These are phyloP conservation scores for Tremellales sp. DNA, from an alignment of 1,284 basidiomycete genomes.

Conservation along the genomic window DNA sequence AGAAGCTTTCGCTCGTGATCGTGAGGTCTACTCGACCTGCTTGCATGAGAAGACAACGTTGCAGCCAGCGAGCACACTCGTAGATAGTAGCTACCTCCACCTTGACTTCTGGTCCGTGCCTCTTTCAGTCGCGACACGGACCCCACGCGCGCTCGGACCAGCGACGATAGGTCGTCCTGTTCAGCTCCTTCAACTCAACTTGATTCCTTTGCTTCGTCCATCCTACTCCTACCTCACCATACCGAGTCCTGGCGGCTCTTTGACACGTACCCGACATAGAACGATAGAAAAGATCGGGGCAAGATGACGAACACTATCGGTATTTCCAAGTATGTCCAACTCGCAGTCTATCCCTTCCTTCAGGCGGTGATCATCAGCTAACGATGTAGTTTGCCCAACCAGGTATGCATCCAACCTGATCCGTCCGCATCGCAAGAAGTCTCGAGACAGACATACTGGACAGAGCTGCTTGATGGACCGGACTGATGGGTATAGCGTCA, in stretches of 20 bases:
- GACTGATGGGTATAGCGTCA: constrained; percentile 61
- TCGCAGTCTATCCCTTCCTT: too few species aligned
- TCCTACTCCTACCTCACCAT: background rate
- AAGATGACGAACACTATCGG: constrained; percentile 49
- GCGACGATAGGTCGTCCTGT: too few species aligned
- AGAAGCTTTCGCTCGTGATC: too few species aligned
- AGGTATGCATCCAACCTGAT: constrained; percentile 55
- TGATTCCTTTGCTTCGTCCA: background rate
- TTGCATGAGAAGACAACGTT: too few species aligned
- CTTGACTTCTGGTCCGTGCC: background rate
- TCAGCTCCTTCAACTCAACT: too few species aligned
- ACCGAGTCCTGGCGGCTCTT: background rate
- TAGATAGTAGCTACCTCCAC: background rate
- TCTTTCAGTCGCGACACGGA: too few species aligned
- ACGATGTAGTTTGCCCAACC: constrained; percentile 87
- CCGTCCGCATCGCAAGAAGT: background rate
- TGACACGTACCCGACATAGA: too few species aligned
- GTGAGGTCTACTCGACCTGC: too few species aligned
- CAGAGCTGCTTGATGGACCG: too few species aligned
- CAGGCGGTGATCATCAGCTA: constrained; percentile 1
- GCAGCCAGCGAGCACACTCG: too few species aligned
- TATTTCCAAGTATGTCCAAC: constrained; percentile 48
- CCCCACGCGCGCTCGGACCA: too few species aligned
- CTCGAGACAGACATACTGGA: background rate
- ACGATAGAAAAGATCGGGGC: constrained; percentile 2